Base-by-base conservation (phyloP, 225 moss, liverwort and hornwort genomes). In the Physcomitrellopsis africana region DNA sequence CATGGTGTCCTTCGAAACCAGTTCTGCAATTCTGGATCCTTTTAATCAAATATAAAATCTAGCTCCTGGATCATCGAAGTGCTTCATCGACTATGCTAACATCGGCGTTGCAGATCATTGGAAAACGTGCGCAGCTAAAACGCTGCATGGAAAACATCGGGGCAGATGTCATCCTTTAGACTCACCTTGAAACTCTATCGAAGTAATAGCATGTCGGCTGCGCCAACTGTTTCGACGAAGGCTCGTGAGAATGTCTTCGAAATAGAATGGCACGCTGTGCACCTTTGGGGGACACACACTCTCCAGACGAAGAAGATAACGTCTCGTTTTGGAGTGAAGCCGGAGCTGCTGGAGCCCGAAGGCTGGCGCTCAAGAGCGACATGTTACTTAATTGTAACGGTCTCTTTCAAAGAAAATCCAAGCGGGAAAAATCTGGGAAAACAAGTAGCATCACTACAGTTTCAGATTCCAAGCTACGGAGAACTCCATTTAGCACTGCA, bases 341-440 rank as follows among this genome's bases (percentile, higher is more conserved):
- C 41, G 73, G 70, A 26, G 59, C 63, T 26, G 71, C 72, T 20
- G 71, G 76, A 59, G 48, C 70, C 66, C 81, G 76, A 29, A 77
- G 2, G 59, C 79, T 77, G 42, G 73, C 71, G 27, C 71, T 81
- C 74, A 87, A 81, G 76, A 84, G 81, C 79, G 84, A 76, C 87
- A 87, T 87, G 15, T 10, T 76, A 11, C 62, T 46, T 27, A 57
- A 49, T 18, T 63, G 32, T 8, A 10, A 19, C 11, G 41, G 3
- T 57, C 29, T 60, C 1, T 12, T 62, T 0, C 43, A 10, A 24
- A 24, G 22, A 2, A 19, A 45, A 56, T 26, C 63, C 69, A 64
- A 79, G 43, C 0, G 13, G 32, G 27, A 15, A 44, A 63, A 20
- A 66, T 56, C 79, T 85, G 82, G 60, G 43, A 22, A 12, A 74